Conservation (phyloP, 2,329 filamentous ascomycete genomes). For the Cercospora sojina region DNA sequence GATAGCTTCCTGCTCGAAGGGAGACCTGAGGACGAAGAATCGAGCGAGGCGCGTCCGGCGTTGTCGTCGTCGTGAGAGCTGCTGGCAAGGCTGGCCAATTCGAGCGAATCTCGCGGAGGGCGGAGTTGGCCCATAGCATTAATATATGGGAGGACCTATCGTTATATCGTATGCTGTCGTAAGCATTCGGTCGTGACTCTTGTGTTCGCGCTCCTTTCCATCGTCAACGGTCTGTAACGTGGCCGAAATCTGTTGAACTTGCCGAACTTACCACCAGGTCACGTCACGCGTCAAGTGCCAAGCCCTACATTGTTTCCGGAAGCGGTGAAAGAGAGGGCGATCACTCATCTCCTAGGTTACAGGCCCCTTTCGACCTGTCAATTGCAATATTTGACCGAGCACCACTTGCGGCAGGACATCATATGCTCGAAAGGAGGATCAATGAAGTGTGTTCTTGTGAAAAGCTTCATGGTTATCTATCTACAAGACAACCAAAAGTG, state of each 20-base stretch:
- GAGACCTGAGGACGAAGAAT: conserved; percentile 70
- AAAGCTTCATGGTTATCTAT: conserved; percentile 21
- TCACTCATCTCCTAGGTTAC: background rate
- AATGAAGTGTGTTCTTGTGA: conserved; percentile 14
- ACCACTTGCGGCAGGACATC: background rate
- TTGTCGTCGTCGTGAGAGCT: conserved; percentile 60
- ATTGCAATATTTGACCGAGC: background rate
- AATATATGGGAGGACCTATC: background rate
- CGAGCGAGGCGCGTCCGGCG: conserved; percentile 63
- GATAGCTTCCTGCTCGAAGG: conserved; percentile 84
- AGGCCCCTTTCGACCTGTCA: background rate
- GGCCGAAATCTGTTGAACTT: background rate
- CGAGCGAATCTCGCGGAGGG: conserved; percentile 80
- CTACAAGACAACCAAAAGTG: conserved; percentile 25
- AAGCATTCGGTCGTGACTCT: background rate
- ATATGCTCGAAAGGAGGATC: background rate
- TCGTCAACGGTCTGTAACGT: conserved; percentile 2
- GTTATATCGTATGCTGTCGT: conserved; percentile 9
- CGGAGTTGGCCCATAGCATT: conserved; percentile 19
- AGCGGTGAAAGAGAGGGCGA: background rate
- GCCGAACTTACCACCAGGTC: background rate
- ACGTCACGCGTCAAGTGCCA: background rate
- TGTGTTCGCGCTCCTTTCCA: conserved; percentile 5
- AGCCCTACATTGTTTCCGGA: background rate
- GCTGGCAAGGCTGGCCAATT: conserved; percentile 91